A percentile compares a stretch with the other conserved stretches of the same genome.
These are phyloP conservation scores for Peronospora tabacina DNA, from an alignment of 352 stramenopile species.

Conservation along the genomic window DNA sequence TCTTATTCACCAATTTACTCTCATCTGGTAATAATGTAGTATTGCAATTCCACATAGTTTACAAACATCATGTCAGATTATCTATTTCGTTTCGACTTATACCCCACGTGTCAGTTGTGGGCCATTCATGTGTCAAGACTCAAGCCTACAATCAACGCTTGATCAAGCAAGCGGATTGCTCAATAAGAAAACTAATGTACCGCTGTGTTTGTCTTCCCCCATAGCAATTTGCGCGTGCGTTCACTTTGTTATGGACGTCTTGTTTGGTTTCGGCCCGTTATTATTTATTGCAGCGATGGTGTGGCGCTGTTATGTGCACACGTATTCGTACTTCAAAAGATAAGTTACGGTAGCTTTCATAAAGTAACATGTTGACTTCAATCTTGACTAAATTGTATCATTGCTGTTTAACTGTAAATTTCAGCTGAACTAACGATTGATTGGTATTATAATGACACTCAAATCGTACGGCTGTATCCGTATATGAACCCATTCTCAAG, in stretches of 20 bases:
- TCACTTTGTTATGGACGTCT: neutral
- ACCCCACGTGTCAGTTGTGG: too few relatives aligned
- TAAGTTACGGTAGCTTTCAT: too few relatives aligned
- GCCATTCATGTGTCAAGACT: neutral
- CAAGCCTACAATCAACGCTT: neutral
- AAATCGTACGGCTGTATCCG: too few relatives aligned
- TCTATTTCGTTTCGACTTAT: too few relatives aligned
- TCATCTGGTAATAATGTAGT: conserved; percentile 21
- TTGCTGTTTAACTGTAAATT: too few relatives aligned
- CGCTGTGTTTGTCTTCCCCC: conserved; percentile 40
- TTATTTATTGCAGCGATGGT: neutral
- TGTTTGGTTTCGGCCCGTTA: conserved; percentile 2
- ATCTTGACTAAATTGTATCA: too few relatives aligned
- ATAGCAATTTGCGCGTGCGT: conserved; percentile 17
- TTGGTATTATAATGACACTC: too few relatives aligned
- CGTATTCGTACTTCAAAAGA: too few relatives aligned
- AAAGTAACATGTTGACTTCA: too few relatives aligned
- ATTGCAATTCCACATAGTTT: neutral
- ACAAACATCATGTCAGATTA: too few relatives aligned
- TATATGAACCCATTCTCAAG: too few relatives aligned
- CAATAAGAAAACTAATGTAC: conserved; percentile 10
- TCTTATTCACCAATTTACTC: conserved; percentile 21
- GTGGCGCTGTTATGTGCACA: neutral
- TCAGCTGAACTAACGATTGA: too few relatives aligned
- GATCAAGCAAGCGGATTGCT: neutral